Evolutionary conservation across 2,329 filamentous ascomycete genomes (phyloP).

Genomic region (Arachnopeziza araneosa): DNA sequence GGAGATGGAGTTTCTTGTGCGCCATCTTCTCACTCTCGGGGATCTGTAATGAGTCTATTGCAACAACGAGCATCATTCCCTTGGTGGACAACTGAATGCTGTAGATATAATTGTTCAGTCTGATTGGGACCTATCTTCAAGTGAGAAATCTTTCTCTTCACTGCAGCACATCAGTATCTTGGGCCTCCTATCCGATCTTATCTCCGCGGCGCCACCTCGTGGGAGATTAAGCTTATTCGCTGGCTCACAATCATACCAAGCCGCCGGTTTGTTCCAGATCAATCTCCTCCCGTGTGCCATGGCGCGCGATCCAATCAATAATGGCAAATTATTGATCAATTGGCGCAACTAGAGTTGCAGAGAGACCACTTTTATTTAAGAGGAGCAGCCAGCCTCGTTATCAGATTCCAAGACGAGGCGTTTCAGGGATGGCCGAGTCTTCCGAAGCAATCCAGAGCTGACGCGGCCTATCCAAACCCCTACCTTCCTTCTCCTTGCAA

Average conservation of each 20-base stretch:
- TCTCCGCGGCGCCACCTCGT: neutral
- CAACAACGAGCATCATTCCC: too few species aligned
- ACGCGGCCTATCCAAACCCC: neutral
- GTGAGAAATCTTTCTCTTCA: neutral
- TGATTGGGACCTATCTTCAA: neutral
- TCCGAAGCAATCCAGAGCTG: neutral
- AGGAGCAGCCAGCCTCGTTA: neutral
- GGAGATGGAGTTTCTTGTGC: too few species aligned
- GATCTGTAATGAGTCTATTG: too few species aligned
- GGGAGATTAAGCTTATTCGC: neutral
- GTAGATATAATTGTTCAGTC: too few species aligned
- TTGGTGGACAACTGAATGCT: too few species aligned
- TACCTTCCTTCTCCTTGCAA: neutral
- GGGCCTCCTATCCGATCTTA: neutral
- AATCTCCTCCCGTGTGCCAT: neutral
- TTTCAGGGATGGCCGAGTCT: neutral
- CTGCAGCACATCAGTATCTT: neutral
- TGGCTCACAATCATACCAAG: neutral
- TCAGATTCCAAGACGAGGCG: neutral
- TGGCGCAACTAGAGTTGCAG: neutral
- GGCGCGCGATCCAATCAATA: neutral
- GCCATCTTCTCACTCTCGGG: too few species aligned
- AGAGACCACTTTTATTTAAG: too few species aligned
- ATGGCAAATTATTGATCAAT: neutral
- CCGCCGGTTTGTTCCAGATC: neutral